These are phyloP conservation scores for Nidula microcarpa DNA, from an alignment of 768 basidiomycete species.

Conservation along the genomic window DNA sequence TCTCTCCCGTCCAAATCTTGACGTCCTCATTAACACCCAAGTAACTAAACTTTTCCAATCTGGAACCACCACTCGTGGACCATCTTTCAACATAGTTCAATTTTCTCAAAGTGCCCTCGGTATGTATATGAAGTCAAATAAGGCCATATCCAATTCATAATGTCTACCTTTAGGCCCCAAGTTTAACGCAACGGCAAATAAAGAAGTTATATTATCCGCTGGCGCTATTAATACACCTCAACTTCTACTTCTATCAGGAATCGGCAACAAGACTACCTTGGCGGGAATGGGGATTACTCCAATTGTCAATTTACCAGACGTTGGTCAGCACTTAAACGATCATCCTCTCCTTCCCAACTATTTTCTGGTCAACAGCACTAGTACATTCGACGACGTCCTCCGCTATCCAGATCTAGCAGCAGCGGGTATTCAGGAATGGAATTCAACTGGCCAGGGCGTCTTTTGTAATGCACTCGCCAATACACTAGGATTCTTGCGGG, in stretches of 20 bases:
- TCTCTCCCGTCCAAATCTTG: slow-evolving; percentile 15
- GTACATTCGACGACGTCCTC: neutral
- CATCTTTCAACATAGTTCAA: slow-evolving; percentile 5
- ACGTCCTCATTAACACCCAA: slow-evolving; percentile 15
- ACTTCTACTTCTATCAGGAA: slow-evolving; percentile 16
- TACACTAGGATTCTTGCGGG: neutral
- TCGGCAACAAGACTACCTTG: slow-evolving; percentile 10
- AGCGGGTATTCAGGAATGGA: neutral
- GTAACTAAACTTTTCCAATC: slow-evolving; percentile 11
- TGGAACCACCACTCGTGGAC: neutral
- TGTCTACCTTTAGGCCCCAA: neutral
- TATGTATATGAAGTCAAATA: neutral
- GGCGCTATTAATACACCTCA: slow-evolving; percentile 21
- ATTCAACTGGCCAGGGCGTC: neutral
- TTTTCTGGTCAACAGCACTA: slow-evolving; percentile 10
- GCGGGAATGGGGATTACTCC: slow-evolving; percentile 8
- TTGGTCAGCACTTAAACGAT: slow-evolving; percentile 14
- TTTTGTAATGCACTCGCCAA: neutral
- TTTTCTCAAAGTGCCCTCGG: slow-evolving; percentile 16
- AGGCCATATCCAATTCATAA: neutral
- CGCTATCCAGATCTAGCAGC: neutral
- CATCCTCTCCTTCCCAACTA: slow-evolving; percentile 7
- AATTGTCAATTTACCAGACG: slow-evolving; percentile 13
- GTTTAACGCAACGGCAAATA: neutral
- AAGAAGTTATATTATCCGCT: slow-evolving; percentile 5